Evolutionary conservation across 192 early-diverging fungal species (phyloP).

Genomic region (Lobosporangium transversale): DNA sequence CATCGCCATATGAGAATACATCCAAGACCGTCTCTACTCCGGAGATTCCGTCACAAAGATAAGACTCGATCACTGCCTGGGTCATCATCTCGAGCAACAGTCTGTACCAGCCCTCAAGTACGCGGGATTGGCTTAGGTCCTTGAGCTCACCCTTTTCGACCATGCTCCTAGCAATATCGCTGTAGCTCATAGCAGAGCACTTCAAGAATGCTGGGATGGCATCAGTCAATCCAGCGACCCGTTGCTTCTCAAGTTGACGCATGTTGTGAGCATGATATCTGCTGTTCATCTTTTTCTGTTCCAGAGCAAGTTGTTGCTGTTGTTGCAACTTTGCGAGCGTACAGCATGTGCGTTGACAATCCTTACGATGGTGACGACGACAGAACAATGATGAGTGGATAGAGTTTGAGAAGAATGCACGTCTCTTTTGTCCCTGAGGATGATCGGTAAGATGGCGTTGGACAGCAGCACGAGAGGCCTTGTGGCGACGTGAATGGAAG

Average conservation of each 20-base stretch:
- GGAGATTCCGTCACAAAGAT: slow-evolving; percentile 58
- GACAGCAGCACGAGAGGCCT: slow-evolving; percentile 24
- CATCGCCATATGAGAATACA: slow-evolving; percentile 65
- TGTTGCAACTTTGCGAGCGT: slow-evolving; percentile 43
- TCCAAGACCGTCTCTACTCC: slow-evolving; percentile 62
- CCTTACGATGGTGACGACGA: slow-evolving; percentile 56
- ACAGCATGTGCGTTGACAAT: slow-evolving; percentile 55
- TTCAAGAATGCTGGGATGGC: slow-evolving; percentile 62
- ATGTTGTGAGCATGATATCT: not conserved
- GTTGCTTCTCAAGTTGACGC: slow-evolving; percentile 15
- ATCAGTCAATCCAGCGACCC: slow-evolving; percentile 56
- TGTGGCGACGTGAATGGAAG: slow-evolving; percentile 37
- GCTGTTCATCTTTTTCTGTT: slow-evolving; percentile 29
- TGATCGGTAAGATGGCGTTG: slow-evolving; percentile 26
- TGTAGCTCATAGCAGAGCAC: slow-evolving; percentile 58
- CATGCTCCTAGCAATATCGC: slow-evolving; percentile 38
- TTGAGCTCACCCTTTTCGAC: slow-evolving; percentile 31
- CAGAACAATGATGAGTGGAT: slow-evolving; percentile 51
- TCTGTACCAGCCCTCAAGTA: slow-evolving; percentile 63
- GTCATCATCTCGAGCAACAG: slow-evolving; percentile 65
- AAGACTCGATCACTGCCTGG: slow-evolving; percentile 63
- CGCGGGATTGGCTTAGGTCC: slow-evolving; percentile 54
- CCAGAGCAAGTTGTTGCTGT: slow-evolving; percentile 37
- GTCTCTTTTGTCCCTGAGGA: slow-evolving; percentile 26
- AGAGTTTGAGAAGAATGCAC: slow-evolving; percentile 40